phyloP scores from a whole-genome alignment of 768 basidiomycete species.

The Podaxis mareebaensis region DNA sequence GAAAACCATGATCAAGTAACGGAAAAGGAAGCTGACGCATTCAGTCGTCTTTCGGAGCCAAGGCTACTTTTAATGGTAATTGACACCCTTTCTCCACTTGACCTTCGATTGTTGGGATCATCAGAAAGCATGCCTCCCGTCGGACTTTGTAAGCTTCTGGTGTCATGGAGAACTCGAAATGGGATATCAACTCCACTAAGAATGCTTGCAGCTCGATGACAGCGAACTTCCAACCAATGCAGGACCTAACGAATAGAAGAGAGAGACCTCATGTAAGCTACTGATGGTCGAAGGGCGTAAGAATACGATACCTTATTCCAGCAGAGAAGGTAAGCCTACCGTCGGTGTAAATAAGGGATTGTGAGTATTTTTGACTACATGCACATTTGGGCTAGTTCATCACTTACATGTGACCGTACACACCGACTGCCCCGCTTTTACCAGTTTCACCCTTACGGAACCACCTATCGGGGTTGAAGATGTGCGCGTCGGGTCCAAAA shows the following conservation, averaged over 20 bases:
- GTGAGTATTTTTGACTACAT: conserved; percentile 8
- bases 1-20: neutral
- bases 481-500: conserved; percentile 58
- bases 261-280: neutral
- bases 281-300: neutral
- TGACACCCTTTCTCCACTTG: conserved; percentile 42
- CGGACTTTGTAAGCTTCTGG: conserved; percentile 35
- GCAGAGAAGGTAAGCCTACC: conserved; percentile 31
- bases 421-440: conserved; percentile 42
- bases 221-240: conserved; percentile 41
- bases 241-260: conserved; percentile 23
- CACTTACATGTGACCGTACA: conserved; percentile 47
- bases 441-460: conserved; percentile 35
- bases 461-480: conserved; percentile 61
- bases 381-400: neutral
- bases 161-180: conserved; percentile 52
- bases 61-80: conserved; percentile 38
- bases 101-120: conserved; percentile 44
- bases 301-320: conserved; percentile 29
- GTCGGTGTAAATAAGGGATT: neutral
- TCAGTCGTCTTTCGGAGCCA: conserved; percentile 29
- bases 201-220: conserved; percentile 59
- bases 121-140: conserved; percentile 39
- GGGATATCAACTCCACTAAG: conserved; percentile 52
- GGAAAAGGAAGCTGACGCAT: neutral